Conservation (phyloP, 495 filamentous ascomycete genomes). For the Trichoderma parareesei region DNA sequence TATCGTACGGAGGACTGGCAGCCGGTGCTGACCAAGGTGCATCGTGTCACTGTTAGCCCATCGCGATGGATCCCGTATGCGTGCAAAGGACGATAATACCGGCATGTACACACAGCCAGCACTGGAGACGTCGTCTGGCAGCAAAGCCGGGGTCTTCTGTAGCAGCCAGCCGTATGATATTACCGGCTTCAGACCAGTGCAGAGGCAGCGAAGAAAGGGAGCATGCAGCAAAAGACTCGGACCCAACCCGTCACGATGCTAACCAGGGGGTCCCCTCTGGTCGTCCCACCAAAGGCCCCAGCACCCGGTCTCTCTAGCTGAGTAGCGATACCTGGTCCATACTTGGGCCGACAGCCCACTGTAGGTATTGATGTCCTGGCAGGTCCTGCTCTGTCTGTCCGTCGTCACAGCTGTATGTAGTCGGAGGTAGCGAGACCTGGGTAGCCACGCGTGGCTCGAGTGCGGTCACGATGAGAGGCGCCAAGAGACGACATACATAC, state of each 20-base stretch:
- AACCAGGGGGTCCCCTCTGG: neutral
- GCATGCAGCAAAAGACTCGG: neutral
- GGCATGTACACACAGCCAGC: too few relatives aligned
- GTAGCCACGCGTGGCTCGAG: neutral
- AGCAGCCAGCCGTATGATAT: neutral
- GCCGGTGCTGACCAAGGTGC: too few relatives aligned
- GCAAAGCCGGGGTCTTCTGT: too few relatives aligned
- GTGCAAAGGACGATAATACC: too few relatives aligned
- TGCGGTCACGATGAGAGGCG: neutral
- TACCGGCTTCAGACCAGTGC: neutral
- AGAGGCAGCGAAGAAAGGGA: neutral
- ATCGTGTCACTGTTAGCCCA: too few relatives aligned
- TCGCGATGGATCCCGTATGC: too few relatives aligned
- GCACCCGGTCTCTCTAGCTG: neutral
- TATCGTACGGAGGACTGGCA: too few relatives aligned
- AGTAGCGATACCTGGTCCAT: neutral
- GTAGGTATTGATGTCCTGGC: neutral
- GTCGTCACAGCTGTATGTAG: too few relatives aligned
- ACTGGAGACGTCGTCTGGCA: too few relatives aligned
- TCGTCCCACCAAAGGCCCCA: constrained; percentile 4
- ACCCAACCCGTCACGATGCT: neutral
- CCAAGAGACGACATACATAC: neutral
- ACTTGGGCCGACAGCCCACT: neutral
- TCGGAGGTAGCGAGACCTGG: neutral
- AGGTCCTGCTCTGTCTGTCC: neutral